Base-by-base conservation (phyloP, 768 basidiomycete species). In the Russula lepida region DNA sequence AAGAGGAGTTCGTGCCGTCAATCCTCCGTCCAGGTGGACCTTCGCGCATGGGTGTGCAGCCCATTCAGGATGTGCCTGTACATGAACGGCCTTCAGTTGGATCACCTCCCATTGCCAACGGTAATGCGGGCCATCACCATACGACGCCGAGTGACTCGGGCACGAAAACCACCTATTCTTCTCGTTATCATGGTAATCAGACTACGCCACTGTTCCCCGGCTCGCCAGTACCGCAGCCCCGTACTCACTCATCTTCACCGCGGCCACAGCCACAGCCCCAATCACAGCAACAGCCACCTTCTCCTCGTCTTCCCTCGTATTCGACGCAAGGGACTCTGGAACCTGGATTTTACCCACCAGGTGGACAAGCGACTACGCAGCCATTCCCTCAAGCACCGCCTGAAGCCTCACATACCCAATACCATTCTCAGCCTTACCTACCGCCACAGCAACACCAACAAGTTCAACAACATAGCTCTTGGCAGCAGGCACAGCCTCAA, bases 1-100 rank as follows among this genome's bases (percentile, higher is more conserved):
- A 55, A 21, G 54, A 53, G 57, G 49, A 55, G 28, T 30, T 19
- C 9, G 32, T 64, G 30, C 58, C 64, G 17, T 60, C 54, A 28
- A 65, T 30, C 27, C 53, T 62, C 13, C 58, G 56, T 27, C 63
- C 58, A 17, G 61, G 62, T 27, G 60, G 55, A n/a, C 46, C 64
- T 47, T 23, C 44, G 19, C 55, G 32, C n/a, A 3, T 32, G 8
- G 50, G 4, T 19, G 6, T 27, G 33, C 54, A 51, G 3, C 49
- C 49, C 11, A n/a, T 23, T 19, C 55, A 27, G 6, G 54, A 44
- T 17, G 12, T 51, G 9, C 48, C 23, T 32, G 44, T 19, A 32
- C 58, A 56, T 19, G 59, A 30, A 27, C 58, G 47, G 48, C 25
- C 55, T 53, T 32, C 23, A 32, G 32, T 27, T 8, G 35, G 41